phyloP scores from a whole-genome alignment of 257 asterid genomes.

The Nicotiana attenuata region DNA sequence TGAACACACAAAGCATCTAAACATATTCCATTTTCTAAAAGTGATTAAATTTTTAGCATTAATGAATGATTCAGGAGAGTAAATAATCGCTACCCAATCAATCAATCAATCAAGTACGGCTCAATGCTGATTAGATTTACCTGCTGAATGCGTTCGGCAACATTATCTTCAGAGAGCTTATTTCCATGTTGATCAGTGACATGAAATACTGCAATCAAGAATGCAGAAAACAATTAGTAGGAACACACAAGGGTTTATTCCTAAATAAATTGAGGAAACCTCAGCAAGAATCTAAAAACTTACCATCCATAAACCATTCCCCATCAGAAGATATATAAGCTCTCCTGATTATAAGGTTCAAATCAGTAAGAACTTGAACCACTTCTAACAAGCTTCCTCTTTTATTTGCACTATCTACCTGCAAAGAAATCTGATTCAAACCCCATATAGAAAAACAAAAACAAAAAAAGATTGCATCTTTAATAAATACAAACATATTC shows the following conservation, averaged over 20 bases:
- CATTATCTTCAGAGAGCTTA: constrained; percentile 51
- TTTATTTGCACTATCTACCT: constrained; percentile 91
- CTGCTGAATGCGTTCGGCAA: constrained; percentile 68
- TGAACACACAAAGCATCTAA: too few relatives aligned
- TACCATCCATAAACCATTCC: constrained; percentile 98
- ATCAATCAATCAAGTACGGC: background rate
- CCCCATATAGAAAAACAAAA: background rate
- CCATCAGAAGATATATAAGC: constrained; percentile 98
- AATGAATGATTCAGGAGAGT: too few relatives aligned
- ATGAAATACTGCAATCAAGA: constrained; percentile 60
- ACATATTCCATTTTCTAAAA: too few relatives aligned
- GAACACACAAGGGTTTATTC: background rate
- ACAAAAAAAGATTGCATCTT: background rate
- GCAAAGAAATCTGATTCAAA: background rate
- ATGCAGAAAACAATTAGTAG: background rate
- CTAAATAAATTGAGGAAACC: background rate
- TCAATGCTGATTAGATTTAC: constrained; percentile 23
- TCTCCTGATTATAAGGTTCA: constrained; percentile 61
- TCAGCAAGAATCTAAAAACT: background rate
- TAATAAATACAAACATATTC: background rate
- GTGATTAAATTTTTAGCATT: too few relatives aligned
- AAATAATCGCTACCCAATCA: background rate
- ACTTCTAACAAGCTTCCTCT: constrained; percentile 85
- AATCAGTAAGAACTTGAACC: constrained; percentile 82
- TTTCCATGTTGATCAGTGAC: constrained; percentile 77